A percentile compares a stretch with the other conserved stretches of the same genome.
phyloP scores from a whole-genome alignment of 169 alveolate species.

The Plasmodium relictum region DNA sequence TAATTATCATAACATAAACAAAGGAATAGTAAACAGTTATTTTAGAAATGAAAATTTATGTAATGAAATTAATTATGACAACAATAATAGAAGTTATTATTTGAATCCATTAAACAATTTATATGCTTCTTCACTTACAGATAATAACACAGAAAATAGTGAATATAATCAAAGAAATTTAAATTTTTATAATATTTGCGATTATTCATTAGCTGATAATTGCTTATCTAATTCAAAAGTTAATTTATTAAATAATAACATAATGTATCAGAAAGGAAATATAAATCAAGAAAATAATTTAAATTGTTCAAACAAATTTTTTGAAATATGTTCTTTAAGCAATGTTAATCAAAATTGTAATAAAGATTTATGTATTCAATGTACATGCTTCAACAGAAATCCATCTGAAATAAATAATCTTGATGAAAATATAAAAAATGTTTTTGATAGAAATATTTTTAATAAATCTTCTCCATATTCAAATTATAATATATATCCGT shows the following conservation, averaged over 20 bases:
- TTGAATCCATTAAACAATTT: constrained; percentile 2
- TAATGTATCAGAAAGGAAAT: constrained; percentile 9
- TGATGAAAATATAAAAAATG: constrained; percentile 21
- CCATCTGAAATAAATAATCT: not conserved
- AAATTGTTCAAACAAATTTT: constrained; percentile 7
- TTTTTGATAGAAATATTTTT: constrained; percentile 1
- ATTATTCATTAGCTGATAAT: too few relatives aligned
- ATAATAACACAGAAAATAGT: not conserved
- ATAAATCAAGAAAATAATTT: constrained; percentile 27
- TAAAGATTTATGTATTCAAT: constrained; percentile 31
- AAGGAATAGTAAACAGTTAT: not conserved
- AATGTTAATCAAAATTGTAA: constrained; percentile 14
- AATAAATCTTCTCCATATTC: not conserved
- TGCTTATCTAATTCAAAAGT: not conserved
- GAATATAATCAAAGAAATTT: too few relatives aligned
- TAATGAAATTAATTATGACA: constrained; percentile 22
- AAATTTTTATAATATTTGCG: too few relatives aligned
- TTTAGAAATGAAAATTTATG: constrained; percentile 14
- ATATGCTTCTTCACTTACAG: not conserved
- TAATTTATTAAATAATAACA: constrained; percentile 16
- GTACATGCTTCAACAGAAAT: constrained; percentile 16
- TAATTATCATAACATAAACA: constrained; percentile 1
- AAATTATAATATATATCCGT: not conserved
- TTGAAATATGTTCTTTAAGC: constrained; percentile 13
- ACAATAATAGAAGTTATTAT: not conserved